Evolutionary conservation across 768 basidiomycete species (phyloP).

Genomic region (Floccularia luteovirens): DNA sequence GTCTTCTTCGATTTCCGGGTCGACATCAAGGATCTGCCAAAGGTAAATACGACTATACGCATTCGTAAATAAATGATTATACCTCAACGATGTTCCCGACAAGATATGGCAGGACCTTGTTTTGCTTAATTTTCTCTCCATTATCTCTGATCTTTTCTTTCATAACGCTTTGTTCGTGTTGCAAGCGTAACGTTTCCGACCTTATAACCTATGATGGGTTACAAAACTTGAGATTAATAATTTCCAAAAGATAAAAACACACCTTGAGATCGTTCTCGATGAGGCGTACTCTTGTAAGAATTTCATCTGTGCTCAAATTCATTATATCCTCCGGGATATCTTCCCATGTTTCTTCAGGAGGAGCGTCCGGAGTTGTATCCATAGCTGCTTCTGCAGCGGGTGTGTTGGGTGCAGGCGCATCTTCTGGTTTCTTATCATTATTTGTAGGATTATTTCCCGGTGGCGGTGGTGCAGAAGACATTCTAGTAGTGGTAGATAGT

Average conservation of each 20-base stretch:
- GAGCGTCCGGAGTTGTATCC: slow-evolving; percentile 69
- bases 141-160: slow-evolving; percentile 98
- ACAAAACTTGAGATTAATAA: slow-evolving; percentile 3
- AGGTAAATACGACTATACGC: neutral
- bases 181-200: slow-evolving; percentile 84
- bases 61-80: slow-evolving; percentile 10
- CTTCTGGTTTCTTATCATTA: slow-evolving; percentile 47
- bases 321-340: slow-evolving; percentile 90
- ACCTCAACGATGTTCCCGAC: slow-evolving; percentile 98
- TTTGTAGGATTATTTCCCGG: slow-evolving; percentile 40
- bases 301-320: slow-evolving; percentile 74
- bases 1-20: slow-evolving; percentile 88
- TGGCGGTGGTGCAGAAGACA: slow-evolving; percentile 56
- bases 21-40: slow-evolving; percentile 82
- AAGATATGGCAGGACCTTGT: slow-evolving; percentile 96
- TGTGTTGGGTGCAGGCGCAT: slow-evolving; percentile 21
- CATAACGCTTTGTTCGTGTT: slow-evolving; percentile 95
- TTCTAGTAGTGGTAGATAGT: slow-evolving; percentile 16
- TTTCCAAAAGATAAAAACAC: slow-evolving; percentile 6
- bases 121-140: slow-evolving; percentile 97
- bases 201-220: slow-evolving; percentile 76
- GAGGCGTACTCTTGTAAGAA: slow-evolving; percentile 80
- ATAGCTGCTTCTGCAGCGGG: slow-evolving; percentile 36
- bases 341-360: slow-evolving; percentile 75
- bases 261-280: slow-evolving; percentile 98